These are phyloP conservation scores for Kokia cookei DNA, from an alignment of 441 rosid genomes.

Conservation along the genomic window DNA sequence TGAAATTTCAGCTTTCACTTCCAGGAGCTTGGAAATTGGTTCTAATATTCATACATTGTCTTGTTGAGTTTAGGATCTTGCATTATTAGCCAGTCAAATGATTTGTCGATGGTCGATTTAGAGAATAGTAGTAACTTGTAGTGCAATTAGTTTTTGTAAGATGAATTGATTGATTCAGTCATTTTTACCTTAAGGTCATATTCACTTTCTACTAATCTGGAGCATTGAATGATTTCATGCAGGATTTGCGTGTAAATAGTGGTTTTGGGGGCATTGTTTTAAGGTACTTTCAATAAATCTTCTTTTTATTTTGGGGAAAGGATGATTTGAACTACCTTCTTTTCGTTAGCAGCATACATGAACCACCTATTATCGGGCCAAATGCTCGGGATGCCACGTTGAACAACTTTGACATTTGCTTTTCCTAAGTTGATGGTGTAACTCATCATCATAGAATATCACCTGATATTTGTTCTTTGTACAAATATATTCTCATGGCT, in stretches of 20 bases:
- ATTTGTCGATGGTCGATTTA: neutral
- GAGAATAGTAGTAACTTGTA: neutral
- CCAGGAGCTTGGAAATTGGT: neutral
- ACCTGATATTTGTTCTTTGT: neutral
- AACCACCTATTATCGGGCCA: neutral
- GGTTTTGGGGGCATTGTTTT: slow-evolving; percentile 89
- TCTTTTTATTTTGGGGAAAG: neutral
- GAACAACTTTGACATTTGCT: slow-evolving; percentile 1
- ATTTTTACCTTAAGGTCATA: neutral
- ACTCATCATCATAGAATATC: neutral
- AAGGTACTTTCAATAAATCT: slow-evolving; percentile 41
- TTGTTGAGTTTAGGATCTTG: neutral
- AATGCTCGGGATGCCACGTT: slow-evolving; percentile 9
- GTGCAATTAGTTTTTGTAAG: neutral
- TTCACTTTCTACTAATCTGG: slow-evolving; percentile 7
- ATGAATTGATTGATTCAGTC: neutral
- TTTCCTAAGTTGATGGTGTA: neutral
- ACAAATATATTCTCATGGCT: neutral
- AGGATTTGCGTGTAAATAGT: slow-evolving; percentile 79
- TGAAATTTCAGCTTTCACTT: neutral
- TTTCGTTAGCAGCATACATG: neutral
- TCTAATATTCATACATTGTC: neutral
- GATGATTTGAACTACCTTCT: neutral
- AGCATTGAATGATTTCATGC: slow-evolving; percentile 23
- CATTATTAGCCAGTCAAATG: neutral